Evolutionary conservation across 495 filamentous ascomycete species (phyloP), one percentile per base, ranked within the genome.

Genomic region (Hamigera avellanea): DNA sequence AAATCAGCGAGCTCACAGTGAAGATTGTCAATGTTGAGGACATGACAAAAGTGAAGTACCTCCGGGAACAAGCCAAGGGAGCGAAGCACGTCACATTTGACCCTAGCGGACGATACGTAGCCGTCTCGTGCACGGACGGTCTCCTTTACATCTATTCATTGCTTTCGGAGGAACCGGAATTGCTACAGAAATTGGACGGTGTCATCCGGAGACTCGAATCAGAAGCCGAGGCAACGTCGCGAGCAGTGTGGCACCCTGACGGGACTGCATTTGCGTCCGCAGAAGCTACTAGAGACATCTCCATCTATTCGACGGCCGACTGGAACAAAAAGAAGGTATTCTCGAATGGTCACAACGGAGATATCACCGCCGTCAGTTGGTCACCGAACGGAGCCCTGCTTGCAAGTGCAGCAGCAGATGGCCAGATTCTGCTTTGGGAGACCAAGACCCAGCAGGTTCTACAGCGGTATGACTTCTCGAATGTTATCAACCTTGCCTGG

Each of bases 311-410:
- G 15, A 72, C 73, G 37, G 70, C 73, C n/a, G 83, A 91, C 46
- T 94, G 88, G 80, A 81, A 83, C 52, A 78, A 76, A 37, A 86
- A 95, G 52, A 73, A 81, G 44, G 50, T 56, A 0, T 96, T 96
- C 48, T 50, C 74, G 6, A 73, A 73, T 16, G 86, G 83, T 1
- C 93, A 96, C 46, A 79, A 73, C 17, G 83, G 81, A 15, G 83
- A 93, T 46, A 78, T 98, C 41, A 94, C 86, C 0, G 80, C 89
- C 9, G 61, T 89, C 13, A 76, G 78, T 28, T 98, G 91, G 91
- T 91, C 88, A 10, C 87, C 87, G 2, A 98, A 96, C 57, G 91
- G 91, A 14, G 82, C 86, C 0, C 64, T 96, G 29, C 67, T 98
- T 4, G 83, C 75, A 14, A 85, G 82, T 6, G 83, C 93, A 12